Evolutionary conservation across 345 rosid species (phyloP).

Genomic region (Xanthoceras sorbifolium): DNA sequence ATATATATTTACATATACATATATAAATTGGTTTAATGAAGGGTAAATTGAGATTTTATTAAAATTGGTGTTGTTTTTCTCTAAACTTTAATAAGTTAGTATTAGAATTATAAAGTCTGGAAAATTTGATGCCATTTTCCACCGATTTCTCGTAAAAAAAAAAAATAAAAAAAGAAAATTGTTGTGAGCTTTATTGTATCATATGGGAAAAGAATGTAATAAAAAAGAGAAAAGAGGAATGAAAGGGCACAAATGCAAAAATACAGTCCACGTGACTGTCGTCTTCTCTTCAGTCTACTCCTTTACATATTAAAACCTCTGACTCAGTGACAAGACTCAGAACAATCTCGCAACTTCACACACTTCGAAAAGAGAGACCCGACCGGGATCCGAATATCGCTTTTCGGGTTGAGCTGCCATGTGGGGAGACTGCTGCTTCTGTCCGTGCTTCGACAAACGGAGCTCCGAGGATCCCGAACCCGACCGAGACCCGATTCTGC

Average conservation of each 20-base stretch:
- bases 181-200: no score
- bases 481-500: conserved; percentile 66
- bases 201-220: background rate
- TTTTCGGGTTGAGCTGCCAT: conserved; percentile 15
- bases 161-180: no score
- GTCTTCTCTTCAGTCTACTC: background rate
- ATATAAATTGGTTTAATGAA: no score
- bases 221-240: background rate
- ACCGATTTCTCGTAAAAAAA: no score
- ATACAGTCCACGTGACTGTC: background rate
- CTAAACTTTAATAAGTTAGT: no score
- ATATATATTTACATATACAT: no score
- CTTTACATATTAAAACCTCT: no score
- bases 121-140: no score
- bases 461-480: conserved; percentile 19
- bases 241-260: background rate
- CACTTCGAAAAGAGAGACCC: background rate
- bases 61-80: no score
- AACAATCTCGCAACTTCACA: background rate
- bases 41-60: no score
- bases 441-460: conserved; percentile 55
- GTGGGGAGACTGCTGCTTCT: conserved; percentile 30
- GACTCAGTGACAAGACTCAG: no score
- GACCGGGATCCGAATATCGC: background rate
- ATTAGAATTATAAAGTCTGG: no score